phyloP scores from a whole-genome alignment of 208 protist genomes.

The Tritrichomonas musculus region DNA sequence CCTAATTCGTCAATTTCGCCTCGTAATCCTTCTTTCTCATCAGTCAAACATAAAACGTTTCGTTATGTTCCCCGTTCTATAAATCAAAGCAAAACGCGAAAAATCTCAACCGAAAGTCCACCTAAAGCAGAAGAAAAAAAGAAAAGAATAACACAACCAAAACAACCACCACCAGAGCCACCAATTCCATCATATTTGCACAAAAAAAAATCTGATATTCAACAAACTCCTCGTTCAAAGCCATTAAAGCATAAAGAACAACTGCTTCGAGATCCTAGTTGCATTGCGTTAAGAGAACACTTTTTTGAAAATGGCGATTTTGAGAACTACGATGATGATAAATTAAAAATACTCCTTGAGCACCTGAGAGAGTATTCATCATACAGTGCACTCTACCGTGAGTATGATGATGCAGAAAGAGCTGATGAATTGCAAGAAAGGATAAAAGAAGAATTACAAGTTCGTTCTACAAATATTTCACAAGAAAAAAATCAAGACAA shows the following conservation, averaged over 20 bases:
- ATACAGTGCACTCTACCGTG: not conserved
- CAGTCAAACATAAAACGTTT: too few species aligned
- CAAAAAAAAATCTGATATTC: not conserved
- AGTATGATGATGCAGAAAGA: not conserved
- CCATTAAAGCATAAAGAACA: not conserved
- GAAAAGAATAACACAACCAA: not conserved
- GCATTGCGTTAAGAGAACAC: not conserved
- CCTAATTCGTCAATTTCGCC: too few species aligned
- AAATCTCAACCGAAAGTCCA: too few species aligned
- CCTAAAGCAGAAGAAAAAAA: too few species aligned
- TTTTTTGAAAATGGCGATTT: not conserved
- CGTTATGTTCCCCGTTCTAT: too few species aligned
- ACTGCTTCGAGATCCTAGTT: not conserved
- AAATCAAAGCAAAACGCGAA: too few species aligned
- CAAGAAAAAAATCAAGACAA: not conserved
- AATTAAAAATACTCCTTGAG: not conserved
- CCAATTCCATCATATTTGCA: conserved; percentile 8
- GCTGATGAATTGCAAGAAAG: not conserved
- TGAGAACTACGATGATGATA: not conserved
- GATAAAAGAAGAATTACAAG: not conserved
- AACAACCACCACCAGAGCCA: not conserved
- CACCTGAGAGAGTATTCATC: not conserved
- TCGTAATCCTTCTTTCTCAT: too few species aligned
- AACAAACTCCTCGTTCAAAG: not conserved
- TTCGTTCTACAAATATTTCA: not conserved